A percentile compares a stretch with the other conserved stretches of the same genome.
Conservation (phyloP, 2,329 filamentous ascomycete genomes). For the Rhynchosporium secalis region DNA sequence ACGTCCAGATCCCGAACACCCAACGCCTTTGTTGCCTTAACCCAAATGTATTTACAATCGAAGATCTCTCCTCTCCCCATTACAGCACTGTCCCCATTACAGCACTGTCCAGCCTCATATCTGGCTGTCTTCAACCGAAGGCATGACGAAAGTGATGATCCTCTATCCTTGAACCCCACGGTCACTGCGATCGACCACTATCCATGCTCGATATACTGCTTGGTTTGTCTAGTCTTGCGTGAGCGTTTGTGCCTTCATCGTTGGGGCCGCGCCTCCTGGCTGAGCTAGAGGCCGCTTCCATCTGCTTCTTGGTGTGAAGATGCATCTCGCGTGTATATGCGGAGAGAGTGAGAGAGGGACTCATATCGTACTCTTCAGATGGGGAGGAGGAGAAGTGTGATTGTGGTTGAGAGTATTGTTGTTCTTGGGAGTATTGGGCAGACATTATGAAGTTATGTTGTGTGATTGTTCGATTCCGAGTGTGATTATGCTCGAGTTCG, state of each 20-base stretch:
- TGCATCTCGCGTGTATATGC: slow-evolving; percentile 62
- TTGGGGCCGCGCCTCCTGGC: slow-evolving; percentile 38
- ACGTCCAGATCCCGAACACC: background rate
- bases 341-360: slow-evolving; percentile 29
- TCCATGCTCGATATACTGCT: slow-evolving; percentile 24
- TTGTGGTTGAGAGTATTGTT: slow-evolving; percentile 11
- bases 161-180: no score
- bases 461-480: background rate
- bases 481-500: background rate
- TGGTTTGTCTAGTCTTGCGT: slow-evolving; percentile 19
- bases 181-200: slow-evolving; percentile 13
- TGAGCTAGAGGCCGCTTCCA: slow-evolving; percentile 56
- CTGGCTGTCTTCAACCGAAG: background rate
- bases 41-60: background rate
- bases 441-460: slow-evolving; percentile 16
- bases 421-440: slow-evolving; percentile 7
- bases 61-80: background rate
- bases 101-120: background rate
- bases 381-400: slow-evolving; percentile 5
- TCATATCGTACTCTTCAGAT: slow-evolving; percentile 3
- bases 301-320: slow-evolving; percentile 64
- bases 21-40: background rate
- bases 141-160: no score
- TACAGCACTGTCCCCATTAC: background rate
- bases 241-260: slow-evolving; percentile 17